Base-by-base conservation (phyloP, 805 yeast genomes). In the Tetrapisispora iriomotensis region DNA sequence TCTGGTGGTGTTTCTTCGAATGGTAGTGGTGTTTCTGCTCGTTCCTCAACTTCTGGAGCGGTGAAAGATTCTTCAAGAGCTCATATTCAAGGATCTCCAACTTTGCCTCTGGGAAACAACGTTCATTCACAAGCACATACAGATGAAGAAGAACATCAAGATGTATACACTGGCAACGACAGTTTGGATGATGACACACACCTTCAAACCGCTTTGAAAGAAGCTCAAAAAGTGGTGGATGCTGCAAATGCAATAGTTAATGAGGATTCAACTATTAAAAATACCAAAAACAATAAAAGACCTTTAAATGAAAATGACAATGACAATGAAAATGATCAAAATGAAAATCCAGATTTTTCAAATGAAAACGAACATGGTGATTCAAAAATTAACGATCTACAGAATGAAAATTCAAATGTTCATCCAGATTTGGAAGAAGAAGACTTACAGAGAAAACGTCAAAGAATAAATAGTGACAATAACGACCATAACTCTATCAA, bases 371-470 rank as follows among this genome's bases (percentile, higher is more conserved):
- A 22, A 32, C 13, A 22, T 21, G 32, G 13, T 15, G n/a, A n/a
- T n/a, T n/a, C n/a, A n/a, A n/a, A n/a, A n/a, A n/a, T n/a, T n/a
- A n/a, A n/a, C n/a, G n/a, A n/a, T n/a, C n/a, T n/a, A n/a, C n/a
- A n/a, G n/a, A 19, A 36, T 14, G 39, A 27, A 2, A 22, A 38
- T 21, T 21, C 32, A 28, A 27, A 32, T 26, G 31, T 20, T 22
- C 29, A 33, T 24, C 36, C 40, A 14, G 35, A 25, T 17, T 41
- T 26, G 20, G 47, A 49, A 28, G 48, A 44, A 9, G 46, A 44
- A 17, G 35, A 25, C 10, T 29, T 36, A n/a, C 38, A 45, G 15
- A 40, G 50, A 30, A 43, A 47, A 22, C 43, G 48, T 27, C 29
- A 8, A 3, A 38, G 27, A 27, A 19, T 33, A 5, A 23, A 15